phyloP scores from a whole-genome alignment of 2,329 filamentous ascomycete genomes.

The Alternaria arborescens region DNA sequence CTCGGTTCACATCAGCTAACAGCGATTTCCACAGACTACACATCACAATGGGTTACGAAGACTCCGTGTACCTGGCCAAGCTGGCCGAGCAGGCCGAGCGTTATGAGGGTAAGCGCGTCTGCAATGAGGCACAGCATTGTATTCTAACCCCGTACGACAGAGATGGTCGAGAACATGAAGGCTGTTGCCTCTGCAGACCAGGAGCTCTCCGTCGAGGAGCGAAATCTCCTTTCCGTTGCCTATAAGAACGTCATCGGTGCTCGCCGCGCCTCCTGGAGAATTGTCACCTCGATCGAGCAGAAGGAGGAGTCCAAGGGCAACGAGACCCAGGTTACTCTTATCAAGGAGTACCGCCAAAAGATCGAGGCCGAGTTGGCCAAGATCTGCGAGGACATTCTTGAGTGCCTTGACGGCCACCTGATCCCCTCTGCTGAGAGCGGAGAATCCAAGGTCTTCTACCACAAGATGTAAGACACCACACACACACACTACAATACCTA shows the following conservation, averaged over 20 bases:
- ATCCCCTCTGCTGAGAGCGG: conserved; percentile 93
- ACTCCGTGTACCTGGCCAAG: conserved; percentile 99
- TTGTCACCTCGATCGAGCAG: conserved; percentile 98
- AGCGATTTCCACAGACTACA: conserved; percentile 34
- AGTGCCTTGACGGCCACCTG: conserved; percentile 91
- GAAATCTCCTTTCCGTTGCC: conserved; percentile 95
- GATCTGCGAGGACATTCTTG: conserved; percentile 97
- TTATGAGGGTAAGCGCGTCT: conserved; percentile 80
- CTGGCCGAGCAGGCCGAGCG: conserved; percentile 99
- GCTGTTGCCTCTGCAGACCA: conserved; percentile 83
- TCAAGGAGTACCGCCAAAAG: conserved; percentile 99
- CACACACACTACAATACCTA: not conserved
- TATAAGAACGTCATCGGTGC: conserved; percentile 99
- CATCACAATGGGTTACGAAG: conserved; percentile 95
- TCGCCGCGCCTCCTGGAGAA: conserved; percentile 96
- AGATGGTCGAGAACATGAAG: conserved; percentile 99
- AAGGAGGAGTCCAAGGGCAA: conserved; percentile 99
- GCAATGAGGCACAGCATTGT: conserved; percentile 8
- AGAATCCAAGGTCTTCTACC: conserved; percentile 99
- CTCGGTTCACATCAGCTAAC: conserved; percentile 35
- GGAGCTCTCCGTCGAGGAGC: conserved; percentile 82
- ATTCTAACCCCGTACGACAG: conserved; percentile 59
- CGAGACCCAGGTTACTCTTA: conserved; percentile 84
- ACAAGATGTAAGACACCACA: conserved; percentile 83
- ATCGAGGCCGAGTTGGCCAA: conserved; percentile 96